Evolutionary conservation across 768 basidiomycete genomes (phyloP).

Genomic region (Termitomyces sp.): DNA sequence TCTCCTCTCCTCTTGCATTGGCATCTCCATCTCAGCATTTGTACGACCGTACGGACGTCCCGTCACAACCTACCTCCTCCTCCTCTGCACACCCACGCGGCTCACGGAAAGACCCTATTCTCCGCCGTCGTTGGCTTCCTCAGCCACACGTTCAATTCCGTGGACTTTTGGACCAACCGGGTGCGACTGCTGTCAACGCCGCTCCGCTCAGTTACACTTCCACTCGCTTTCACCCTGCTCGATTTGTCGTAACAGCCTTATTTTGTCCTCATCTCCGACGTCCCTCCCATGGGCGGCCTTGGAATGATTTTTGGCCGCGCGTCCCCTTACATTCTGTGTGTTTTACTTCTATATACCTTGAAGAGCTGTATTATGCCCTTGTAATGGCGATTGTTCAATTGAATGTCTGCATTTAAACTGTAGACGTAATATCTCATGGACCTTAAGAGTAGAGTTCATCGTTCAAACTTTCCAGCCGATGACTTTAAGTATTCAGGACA

Average conservation of each 20-base stretch:
- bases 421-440: background rate
- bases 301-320: background rate
- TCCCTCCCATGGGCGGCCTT: background rate
- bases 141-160: background rate
- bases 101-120: background rate
- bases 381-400: background rate
- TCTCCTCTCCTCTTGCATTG: slow-evolving; percentile 4
- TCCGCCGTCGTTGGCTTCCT: background rate
- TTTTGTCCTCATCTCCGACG: background rate
- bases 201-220: slow-evolving; percentile 1
- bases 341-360: slow-evolving; percentile 3
- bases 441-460: too few species aligned
- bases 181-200: background rate
- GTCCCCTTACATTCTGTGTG: background rate
- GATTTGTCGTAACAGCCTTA: slow-evolving; percentile 14
- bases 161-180: background rate
- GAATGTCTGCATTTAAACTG: background rate
- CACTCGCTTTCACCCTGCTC: slow-evolving; percentile 8
- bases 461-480: too few species aligned
- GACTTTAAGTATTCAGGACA: slow-evolving; percentile 7
- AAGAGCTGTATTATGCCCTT: slow-evolving; percentile 5
- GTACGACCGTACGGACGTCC: slow-evolving; percentile 8
- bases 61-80: slow-evolving; percentile 1
- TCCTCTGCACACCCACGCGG: background rate
- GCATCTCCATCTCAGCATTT: slow-evolving; percentile 12